phyloP scores from a whole-genome alignment of 257 asterid genomes.

The Buddleja alternifolia region DNA sequence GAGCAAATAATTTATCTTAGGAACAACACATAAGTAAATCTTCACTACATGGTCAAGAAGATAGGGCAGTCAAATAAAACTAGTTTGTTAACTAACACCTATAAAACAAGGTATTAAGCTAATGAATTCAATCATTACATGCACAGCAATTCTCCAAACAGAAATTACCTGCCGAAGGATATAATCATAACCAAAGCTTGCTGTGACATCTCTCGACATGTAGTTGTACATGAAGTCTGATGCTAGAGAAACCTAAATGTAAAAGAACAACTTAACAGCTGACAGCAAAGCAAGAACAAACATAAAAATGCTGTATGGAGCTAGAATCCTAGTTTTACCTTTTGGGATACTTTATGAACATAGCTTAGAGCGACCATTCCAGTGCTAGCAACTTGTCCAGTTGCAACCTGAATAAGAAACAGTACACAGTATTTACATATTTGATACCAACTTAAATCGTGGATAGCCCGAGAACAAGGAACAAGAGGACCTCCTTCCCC shows the following conservation, averaged over 20 bases:
- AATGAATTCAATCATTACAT: not conserved
- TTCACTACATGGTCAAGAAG: no score
- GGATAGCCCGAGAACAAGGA: constrained; percentile 3
- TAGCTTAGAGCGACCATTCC: constrained; percentile 63
- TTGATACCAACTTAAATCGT: constrained; percentile 9
- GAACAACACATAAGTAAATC: no score
- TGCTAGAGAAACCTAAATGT: constrained; percentile 83
- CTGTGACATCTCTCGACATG: constrained; percentile 85
- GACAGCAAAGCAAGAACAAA: constrained; percentile 15
- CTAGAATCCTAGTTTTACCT: constrained; percentile 9
- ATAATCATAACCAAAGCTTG: constrained; percentile 92
- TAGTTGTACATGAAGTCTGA: constrained; percentile 89
- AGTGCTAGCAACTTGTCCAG: constrained; percentile 69
- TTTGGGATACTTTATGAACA: constrained; percentile 57
- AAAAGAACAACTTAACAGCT: constrained; percentile 12
- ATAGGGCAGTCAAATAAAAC: not conserved
- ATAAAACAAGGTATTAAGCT: not conserved
- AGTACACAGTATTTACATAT: not conserved
- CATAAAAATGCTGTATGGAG: constrained; percentile 3
- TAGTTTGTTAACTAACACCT: not conserved
- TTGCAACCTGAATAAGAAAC: constrained; percentile 37
- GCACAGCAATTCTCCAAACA: not conserved
- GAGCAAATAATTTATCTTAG: no score
- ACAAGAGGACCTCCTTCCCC: not conserved
- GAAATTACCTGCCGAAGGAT: constrained; percentile 82